phyloP scores from a whole-genome alignment of 441 rosid species.

The Populus tomentosa region DNA sequence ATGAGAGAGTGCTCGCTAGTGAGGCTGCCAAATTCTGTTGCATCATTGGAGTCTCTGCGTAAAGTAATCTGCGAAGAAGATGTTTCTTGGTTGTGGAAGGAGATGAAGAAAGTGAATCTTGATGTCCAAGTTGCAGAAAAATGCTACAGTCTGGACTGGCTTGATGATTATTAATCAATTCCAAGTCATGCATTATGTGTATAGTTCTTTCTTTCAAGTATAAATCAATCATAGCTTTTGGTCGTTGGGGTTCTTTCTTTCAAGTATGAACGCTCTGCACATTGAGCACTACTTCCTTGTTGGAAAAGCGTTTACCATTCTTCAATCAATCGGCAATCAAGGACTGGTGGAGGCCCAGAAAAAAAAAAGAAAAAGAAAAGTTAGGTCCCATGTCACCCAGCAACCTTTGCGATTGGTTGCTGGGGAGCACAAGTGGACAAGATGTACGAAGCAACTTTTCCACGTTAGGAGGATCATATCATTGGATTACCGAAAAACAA shows the following conservation, averaged over 20 bases:
- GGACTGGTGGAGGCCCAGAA: too few relatives aligned
- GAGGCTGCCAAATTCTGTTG: slow-evolving; percentile 41
- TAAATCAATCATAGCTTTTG: neutral
- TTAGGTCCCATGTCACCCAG: neutral
- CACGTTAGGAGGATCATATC: neutral
- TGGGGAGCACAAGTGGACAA: neutral
- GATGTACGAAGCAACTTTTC: neutral
- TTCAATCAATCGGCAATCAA: too few relatives aligned
- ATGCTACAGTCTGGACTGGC: slow-evolving; percentile 67
- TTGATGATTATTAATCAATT: slow-evolving; percentile 31
- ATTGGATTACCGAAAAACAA: neutral
- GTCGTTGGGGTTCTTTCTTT: neutral
- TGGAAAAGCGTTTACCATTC: neutral
- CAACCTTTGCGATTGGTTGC: neutral
- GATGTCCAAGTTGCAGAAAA: slow-evolving; percentile 66
- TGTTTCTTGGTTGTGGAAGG: slow-evolving; percentile 55
- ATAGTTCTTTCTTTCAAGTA: neutral
- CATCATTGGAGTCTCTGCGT: slow-evolving; percentile 44
- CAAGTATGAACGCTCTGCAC: neutral
- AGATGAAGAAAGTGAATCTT: slow-evolving; percentile 36
- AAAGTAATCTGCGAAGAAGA: slow-evolving; percentile 68
- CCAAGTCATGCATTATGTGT: neutral
- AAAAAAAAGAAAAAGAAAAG: neutral
- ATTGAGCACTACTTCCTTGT: neutral
- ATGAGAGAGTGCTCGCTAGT: slow-evolving; percentile 71